A percentile compares a stretch with the other conserved stretches of the same genome.
Evolutionary conservation across 1,284 basidiomycete genomes (phyloP).

Genomic region (Fistulinella cinereoalba): DNA sequence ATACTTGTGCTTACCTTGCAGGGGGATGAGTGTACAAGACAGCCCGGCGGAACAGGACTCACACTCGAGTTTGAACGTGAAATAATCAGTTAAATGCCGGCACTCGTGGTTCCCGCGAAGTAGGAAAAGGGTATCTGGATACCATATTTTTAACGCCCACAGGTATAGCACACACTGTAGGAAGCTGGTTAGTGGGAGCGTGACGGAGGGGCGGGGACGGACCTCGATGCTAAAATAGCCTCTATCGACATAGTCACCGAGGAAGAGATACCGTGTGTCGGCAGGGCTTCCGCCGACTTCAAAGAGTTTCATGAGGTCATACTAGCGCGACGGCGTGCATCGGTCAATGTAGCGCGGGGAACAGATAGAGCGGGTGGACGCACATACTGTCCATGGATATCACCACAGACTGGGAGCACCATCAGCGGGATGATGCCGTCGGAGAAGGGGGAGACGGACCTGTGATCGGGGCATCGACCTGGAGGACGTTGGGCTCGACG

Average conservation of each 20-base stretch:
- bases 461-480: constrained; percentile 93
- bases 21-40: constrained; percentile 6
- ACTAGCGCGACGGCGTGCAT: constrained; percentile 59
- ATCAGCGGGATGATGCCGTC: constrained; percentile 6
- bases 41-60: constrained; percentile 31
- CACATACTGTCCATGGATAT: constrained; percentile 81
- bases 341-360: constrained; percentile 20
- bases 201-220: constrained; percentile 15
- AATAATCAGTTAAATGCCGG: constrained; percentile 83
- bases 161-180: constrained; percentile 84
- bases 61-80: constrained; percentile 91
- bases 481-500: constrained; percentile 80
- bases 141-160: constrained; percentile 90
- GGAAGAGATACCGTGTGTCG: constrained; percentile 89
- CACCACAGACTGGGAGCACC: constrained; percentile 72
- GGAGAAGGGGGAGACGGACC: constrained; percentile 42
- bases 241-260: constrained; percentile 94
- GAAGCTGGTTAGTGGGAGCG: constrained; percentile 4
- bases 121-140: constrained; percentile 85
- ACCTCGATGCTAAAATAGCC: constrained; percentile 93
- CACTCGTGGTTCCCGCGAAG: constrained; percentile 93
- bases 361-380: constrained; percentile 33
- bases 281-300: constrained; percentile 93
- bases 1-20: constrained; percentile 90
- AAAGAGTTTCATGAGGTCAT: constrained; percentile 93